phyloP scores from a whole-genome alignment of 345 rosid species.

The Excoecaria agallocha region DNA sequence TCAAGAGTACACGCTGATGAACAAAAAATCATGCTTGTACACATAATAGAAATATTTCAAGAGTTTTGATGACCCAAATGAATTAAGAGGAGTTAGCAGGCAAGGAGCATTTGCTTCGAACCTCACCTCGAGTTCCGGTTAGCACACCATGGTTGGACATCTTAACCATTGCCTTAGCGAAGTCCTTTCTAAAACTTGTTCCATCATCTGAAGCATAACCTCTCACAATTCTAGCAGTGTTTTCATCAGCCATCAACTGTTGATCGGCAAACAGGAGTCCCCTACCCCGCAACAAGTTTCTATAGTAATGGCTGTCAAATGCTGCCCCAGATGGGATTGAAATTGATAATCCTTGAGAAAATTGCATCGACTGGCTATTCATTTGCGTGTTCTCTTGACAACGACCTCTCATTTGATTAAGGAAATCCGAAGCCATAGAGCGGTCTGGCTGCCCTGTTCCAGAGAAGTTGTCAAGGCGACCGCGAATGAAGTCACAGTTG shows the following conservation, averaged over 20 bases:
- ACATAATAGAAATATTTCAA: neutral
- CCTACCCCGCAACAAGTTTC: constrained; percentile 42
- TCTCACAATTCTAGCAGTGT: constrained; percentile 36
- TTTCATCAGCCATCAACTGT: constrained; percentile 46
- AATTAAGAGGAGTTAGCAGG: neutral
- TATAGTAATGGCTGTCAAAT: constrained; percentile 42
- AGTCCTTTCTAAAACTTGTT: constrained; percentile 36
- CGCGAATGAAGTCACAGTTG: constrained; percentile 39
- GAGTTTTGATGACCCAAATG: neutral
- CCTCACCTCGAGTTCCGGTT: constrained; percentile 36
- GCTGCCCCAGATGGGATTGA: constrained; percentile 36
- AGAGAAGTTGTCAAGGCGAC: constrained; percentile 36
- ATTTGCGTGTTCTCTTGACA: constrained; percentile 12
- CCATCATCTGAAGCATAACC: constrained; percentile 40
- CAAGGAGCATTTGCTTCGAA: constrained; percentile 25
- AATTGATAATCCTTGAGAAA: constrained; percentile 11
- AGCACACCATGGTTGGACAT: constrained; percentile 41
- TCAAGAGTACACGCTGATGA: neutral
- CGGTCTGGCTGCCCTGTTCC: constrained; percentile 45
- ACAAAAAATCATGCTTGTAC: neutral
- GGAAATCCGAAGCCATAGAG: too few relatives aligned
- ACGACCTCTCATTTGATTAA: too few relatives aligned
- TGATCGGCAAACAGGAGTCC: constrained; percentile 49
- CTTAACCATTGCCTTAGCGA: constrained; percentile 49
- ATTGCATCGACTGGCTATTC: constrained; percentile 5